Base-by-base conservation (phyloP, 2,329 filamentous ascomycete species). In the Grosmannia penicillata region DNA sequence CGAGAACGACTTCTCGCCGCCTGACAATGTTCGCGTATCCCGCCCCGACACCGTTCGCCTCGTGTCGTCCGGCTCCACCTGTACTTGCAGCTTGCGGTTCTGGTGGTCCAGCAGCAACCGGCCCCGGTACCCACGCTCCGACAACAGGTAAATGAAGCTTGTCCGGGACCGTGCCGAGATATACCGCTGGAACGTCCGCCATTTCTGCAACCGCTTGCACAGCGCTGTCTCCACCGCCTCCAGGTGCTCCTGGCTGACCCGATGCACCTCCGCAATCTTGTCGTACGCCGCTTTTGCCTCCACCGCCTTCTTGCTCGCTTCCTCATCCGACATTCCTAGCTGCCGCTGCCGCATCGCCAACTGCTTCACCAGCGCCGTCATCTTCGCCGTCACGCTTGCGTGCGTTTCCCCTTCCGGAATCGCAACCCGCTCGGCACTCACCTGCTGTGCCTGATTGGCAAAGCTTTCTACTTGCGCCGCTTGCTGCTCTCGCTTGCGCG, bases 1-100 rank as follows among this genome's bases (percentile, higher is more conserved):
- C 4, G 87, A 93, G 56, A 96, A 98, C 0, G 89, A 96, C 57
- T 98, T 98, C 56, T 98, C 91, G 23, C 91, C 91, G 38, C 91
- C 91, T 8, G 87, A 95, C 2, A 98, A 66, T 1, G 89, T 96
- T 60, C 85, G n/a, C 19, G 91, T 89, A 51, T 82, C 82, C 36
- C 89, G 75, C 3, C 85, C 86, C 4, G 72, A 67, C 18, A 72
- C 73, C 43, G 71, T 77, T 48, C 70, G 74, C 47, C 71, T 78
- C 18, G 81, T 91, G 52, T 75, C 67, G 43, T 79, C 75, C 0
- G 75, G 75, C 53, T 80, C 74, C 44, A 89, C 82, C 45, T 81
- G 71, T 42, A 98, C 72, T 46, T 87, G 78, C 27, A 98, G 72
- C 40, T 72, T 66, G 48, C 80, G 80, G n/a, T 67, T 56, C 35